Conservation (phyloP, 2,329 filamentous ascomycete species). For the Microcyclospora tardicrescens region DNA sequence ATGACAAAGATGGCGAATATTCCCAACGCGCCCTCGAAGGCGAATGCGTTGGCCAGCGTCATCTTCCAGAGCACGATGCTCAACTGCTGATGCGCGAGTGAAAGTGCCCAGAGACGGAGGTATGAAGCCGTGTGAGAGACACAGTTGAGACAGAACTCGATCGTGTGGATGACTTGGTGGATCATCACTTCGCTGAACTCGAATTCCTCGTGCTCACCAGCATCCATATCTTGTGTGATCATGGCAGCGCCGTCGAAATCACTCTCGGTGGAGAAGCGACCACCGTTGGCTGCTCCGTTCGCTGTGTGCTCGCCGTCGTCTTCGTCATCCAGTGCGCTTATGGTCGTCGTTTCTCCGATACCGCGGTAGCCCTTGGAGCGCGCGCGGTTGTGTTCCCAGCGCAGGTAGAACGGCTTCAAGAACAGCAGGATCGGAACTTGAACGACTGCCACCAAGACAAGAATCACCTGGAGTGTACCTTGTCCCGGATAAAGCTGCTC, state of each 20-base stretch:
- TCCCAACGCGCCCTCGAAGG: conserved; percentile 45
- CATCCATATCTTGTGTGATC: conserved; percentile 68
- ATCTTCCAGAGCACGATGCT: conserved; percentile 93
- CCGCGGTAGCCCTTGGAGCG: conserved; percentile 82
- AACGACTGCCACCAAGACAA: conserved; percentile 68
- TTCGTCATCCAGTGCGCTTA: conserved; percentile 83
- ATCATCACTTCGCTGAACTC: conserved; percentile 98
- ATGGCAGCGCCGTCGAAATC: conserved; percentile 75
- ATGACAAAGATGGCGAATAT: conserved; percentile 68
- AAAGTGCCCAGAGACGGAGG: conserved; percentile 94
- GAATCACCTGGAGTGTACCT: conserved; percentile 56
- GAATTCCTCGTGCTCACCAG: conserved; percentile 74
- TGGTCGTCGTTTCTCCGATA: conserved; percentile 74
- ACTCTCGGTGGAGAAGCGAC: conserved; percentile 52
- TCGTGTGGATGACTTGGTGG: conserved; percentile 97
- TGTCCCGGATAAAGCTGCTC: conserved; percentile 70
- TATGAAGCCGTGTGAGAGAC: conserved; percentile 98
- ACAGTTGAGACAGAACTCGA: conserved; percentile 98
- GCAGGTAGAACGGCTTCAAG: conserved; percentile 89
- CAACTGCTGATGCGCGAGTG: conserved; percentile 93
- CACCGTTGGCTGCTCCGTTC: conserved; percentile 43
- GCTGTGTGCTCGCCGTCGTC: conserved; percentile 48
- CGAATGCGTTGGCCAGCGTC: conserved; percentile 72
- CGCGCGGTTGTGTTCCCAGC: conserved; percentile 83
- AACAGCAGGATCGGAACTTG: conserved; percentile 88